These are phyloP conservation scores for Excoecaria cochinchinensis DNA, from an alignment of 345 rosid species.

Conservation along the genomic window DNA sequence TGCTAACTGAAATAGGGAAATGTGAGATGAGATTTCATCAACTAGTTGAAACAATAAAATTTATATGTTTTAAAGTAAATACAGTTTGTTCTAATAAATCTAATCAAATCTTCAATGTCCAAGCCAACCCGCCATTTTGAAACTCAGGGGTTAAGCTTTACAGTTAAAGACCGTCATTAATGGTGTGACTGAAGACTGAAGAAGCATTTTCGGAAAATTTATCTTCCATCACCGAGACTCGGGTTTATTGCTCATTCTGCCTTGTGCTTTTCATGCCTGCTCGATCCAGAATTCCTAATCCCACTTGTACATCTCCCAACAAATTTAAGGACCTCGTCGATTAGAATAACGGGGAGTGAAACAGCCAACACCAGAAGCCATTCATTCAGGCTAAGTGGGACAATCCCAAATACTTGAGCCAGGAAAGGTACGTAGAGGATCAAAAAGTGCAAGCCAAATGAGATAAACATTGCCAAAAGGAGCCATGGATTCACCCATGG, in stretches of 20 bases:
- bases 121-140: not conserved
- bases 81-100: conserved; percentile 3
- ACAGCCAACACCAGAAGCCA: conserved; percentile 86
- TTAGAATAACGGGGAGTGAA: conserved; percentile 74
- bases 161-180: not conserved
- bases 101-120: conserved; percentile 6
- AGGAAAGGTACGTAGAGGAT: conserved; percentile 86
- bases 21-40: not conserved
- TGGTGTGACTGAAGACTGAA: not conserved
- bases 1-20: not conserved
- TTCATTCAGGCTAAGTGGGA: conserved; percentile 81
- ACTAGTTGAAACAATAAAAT: not conserved
- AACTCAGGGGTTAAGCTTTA: not conserved
- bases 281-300: conserved; percentile 33
- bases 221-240: not conserved
- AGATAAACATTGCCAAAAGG: conserved; percentile 75
- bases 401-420: conserved; percentile 75
- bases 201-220: not conserved
- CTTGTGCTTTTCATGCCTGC: conserved; percentile 48
- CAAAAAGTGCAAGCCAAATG: conserved; percentile 81
- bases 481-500: conserved; percentile 96
- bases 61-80: not conserved
- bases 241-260: conserved; percentile 32
- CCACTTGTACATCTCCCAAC: conserved; percentile 67
- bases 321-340: conserved; percentile 79